Evolutionary conservation across 2,329 filamentous ascomycete species (phyloP).

Genomic region (Curvularia sp.): DNA sequence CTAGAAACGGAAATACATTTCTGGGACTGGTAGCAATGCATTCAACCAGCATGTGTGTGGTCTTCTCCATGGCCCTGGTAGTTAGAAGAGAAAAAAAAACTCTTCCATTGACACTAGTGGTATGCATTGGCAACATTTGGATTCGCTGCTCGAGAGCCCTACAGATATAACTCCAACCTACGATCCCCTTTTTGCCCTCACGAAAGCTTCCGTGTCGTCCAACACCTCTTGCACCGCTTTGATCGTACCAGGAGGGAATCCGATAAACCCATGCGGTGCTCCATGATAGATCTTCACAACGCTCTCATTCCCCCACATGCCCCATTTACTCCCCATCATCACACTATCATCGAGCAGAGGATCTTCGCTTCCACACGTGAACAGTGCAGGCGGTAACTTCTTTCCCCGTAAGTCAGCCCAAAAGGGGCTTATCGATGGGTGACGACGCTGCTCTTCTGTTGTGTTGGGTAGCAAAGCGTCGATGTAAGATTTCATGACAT

Average conservation of each 20-base stretch:
- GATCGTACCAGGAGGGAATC: constrained; percentile 49
- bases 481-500: constrained; percentile 57
- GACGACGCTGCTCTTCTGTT: constrained; percentile 51
- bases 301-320: constrained; percentile 58
- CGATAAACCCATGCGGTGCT: constrained; percentile 62
- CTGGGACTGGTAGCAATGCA: neutral
- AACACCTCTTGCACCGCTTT: constrained; percentile 50
- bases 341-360: constrained; percentile 61
- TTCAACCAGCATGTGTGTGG: neutral
- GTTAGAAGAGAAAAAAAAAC: neutral
- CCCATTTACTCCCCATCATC: constrained; percentile 64
- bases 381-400: constrained; percentile 61
- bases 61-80: neutral
- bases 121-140: neutral
- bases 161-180: neutral
- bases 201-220: constrained; percentile 52
- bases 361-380: constrained; percentile 64
- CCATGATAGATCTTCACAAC: constrained; percentile 63
- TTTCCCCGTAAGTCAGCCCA: constrained; percentile 55
- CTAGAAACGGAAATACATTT: neutral
- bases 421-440: constrained; percentile 59
- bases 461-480: constrained; percentile 56
- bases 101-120: neutral
- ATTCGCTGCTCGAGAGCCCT: neutral
- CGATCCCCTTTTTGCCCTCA: constrained; percentile 41